phyloP scores from a whole-genome alignment of 169 alveolate species.

The Eimeria zaria region DNA sequence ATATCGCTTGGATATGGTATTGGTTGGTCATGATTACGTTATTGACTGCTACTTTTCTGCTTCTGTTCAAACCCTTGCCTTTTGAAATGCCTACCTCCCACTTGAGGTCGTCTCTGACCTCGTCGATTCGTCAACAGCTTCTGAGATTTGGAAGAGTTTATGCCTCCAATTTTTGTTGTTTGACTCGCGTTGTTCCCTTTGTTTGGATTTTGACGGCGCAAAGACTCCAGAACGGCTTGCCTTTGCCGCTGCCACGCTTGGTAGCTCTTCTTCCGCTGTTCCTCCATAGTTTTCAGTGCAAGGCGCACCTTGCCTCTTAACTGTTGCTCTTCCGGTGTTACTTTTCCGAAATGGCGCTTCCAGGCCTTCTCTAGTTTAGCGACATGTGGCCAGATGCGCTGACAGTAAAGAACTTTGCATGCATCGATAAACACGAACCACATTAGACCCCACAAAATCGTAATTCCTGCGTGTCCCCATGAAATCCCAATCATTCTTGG shows the following conservation, averaged over 20 bases:
- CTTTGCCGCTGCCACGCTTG: slow-evolving; percentile 75
- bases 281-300: slow-evolving; percentile 62
- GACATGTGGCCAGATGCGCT: slow-evolving; percentile 32
- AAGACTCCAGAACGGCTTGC: slow-evolving; percentile 40
- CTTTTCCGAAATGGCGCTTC: neutral
- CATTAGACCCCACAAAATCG: slow-evolving; percentile 71
- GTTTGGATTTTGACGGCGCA: slow-evolving; percentile 7
- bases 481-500: slow-evolving; percentile 74
- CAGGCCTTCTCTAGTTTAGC: neutral
- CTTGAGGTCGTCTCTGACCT: slow-evolving; percentile 8
- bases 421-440: slow-evolving; percentile 78
- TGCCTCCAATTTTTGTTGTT: neutral
- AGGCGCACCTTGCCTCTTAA: slow-evolving; percentile 60
- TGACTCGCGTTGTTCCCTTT: neutral
- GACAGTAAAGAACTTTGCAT: slow-evolving; percentile 56
- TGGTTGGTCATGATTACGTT: neutral
- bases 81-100: slow-evolving; percentile 30
- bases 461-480: slow-evolving; percentile 86
- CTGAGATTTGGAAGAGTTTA: neutral
- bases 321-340: slow-evolving; percentile 34
- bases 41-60: slow-evolving; percentile 6
- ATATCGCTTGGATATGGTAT: neutral
- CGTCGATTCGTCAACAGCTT: slow-evolving; percentile 18
- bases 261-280: slow-evolving; percentile 31
- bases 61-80: slow-evolving; percentile 21